Conservation (phyloP, 2,329 filamentous ascomycete species). For the Hortaea sp. region DNA sequence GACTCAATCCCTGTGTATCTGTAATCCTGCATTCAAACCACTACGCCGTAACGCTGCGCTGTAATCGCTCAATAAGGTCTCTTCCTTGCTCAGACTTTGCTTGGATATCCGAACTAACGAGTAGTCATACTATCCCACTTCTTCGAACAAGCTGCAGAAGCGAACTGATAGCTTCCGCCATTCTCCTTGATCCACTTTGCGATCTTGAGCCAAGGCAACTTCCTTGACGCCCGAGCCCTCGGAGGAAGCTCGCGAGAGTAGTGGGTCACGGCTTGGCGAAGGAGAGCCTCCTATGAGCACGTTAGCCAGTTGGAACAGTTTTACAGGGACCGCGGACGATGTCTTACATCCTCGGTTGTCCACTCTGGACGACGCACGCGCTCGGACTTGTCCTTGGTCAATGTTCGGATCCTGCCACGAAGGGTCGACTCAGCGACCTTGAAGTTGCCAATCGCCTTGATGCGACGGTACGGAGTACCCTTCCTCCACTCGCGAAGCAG, state of each 20-base stretch:
- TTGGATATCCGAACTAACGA: too few relatives aligned
- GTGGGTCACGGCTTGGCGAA: slow-evolving; percentile 13
- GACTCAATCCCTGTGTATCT: too few relatives aligned
- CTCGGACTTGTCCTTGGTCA: slow-evolving; percentile 54
- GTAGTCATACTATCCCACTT: slow-evolving; percentile 45
- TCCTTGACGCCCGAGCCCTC: slow-evolving; percentile 15
- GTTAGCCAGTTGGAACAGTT: neutral
- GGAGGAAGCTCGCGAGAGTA: slow-evolving; percentile 2
- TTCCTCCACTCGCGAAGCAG: slow-evolving; percentile 45
- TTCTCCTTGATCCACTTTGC: slow-evolving; percentile 42
- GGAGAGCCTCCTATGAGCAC: slow-evolving; percentile 19
- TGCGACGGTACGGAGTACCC: slow-evolving; percentile 57
- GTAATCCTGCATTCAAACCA: too few relatives aligned
- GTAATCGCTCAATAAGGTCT: too few relatives aligned
- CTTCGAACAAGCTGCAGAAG: slow-evolving; percentile 52
- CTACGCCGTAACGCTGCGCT: too few relatives aligned
- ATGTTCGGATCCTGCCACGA: slow-evolving; percentile 54
- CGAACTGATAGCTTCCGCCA: slow-evolving; percentile 50
- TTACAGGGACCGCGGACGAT: neutral
- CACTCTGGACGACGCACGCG: slow-evolving; percentile 58
- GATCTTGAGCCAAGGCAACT: slow-evolving; percentile 51
- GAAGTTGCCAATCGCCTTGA: slow-evolving; percentile 46
- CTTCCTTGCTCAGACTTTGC: too few relatives aligned
- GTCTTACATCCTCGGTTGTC: slow-evolving; percentile 52
- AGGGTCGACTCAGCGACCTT: slow-evolving; percentile 61